Evolutionary conservation across 495 filamentous ascomycete genomes (phyloP).

Genomic region (Hypomontagnella monticulosa): DNA sequence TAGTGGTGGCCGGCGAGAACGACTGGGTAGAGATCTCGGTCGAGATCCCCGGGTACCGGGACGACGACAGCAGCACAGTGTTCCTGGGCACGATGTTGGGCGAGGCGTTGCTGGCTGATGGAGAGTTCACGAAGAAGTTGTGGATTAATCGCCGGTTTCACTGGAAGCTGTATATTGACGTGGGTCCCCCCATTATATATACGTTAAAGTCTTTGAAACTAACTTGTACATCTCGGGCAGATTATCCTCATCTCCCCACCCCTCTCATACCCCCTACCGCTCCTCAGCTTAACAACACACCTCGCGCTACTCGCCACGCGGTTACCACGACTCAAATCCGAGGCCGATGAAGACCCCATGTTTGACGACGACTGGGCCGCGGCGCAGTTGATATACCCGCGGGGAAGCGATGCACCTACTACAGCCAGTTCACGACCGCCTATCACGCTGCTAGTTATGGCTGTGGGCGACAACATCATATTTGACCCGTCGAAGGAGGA

Average conservation of each 20-base stretch:
- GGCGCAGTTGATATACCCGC: slow-evolving; percentile 78
- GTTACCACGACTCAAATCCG: slow-evolving; percentile 82
- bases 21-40: slow-evolving; percentile 85
- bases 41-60: slow-evolving; percentile 85
- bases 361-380: slow-evolving; percentile 99
- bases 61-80: slow-evolving; percentile 89
- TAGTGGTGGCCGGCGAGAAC: slow-evolving; percentile 53
- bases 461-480: slow-evolving; percentile 86
- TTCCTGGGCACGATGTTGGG: slow-evolving; percentile 86
- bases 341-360: slow-evolving; percentile 91
- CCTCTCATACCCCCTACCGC: slow-evolving; percentile 88
- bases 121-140: slow-evolving; percentile 73
- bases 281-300: slow-evolving; percentile 91
- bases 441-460: slow-evolving; percentile 87
- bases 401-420: slow-evolving; percentile 35
- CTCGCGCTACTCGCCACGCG: slow-evolving; percentile 91
- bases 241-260: slow-evolving; percentile 93
- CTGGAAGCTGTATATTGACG: slow-evolving; percentile 96
- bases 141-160: slow-evolving; percentile 90
- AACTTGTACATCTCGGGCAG: slow-evolving; percentile 53
- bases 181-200: slow-evolving; percentile 55
- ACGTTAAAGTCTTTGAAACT: slow-evolving; percentile 11
- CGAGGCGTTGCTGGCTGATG: slow-evolving; percentile 85
- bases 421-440: slow-evolving; percentile 66
- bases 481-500: slow-evolving; percentile 93